phyloP scores from a whole-genome alignment of 1,284 basidiomycete species.

The Apiotrichum gracile region DNA sequence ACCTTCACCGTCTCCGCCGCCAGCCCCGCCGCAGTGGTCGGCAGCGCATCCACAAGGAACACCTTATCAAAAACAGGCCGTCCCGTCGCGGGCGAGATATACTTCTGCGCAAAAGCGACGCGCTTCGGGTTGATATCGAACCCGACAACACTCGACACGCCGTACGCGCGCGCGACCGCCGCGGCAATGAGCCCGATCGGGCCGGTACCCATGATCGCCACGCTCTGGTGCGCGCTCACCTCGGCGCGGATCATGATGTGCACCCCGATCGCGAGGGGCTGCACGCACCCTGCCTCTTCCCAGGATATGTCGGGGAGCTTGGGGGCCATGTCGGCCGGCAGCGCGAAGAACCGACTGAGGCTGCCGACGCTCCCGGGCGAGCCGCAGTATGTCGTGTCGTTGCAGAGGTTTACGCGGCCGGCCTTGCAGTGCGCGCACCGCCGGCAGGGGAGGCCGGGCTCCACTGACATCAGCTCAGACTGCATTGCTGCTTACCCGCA shows the following conservation, averaged over 20 bases:
- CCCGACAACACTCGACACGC: slow-evolving; percentile 40
- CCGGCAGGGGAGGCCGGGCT: slow-evolving; percentile 54
- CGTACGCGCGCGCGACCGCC: slow-evolving; percentile 51
- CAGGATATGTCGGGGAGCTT: slow-evolving; percentile 47
- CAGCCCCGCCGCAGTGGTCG: slow-evolving; percentile 4
- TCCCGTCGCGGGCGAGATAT: slow-evolving; percentile 47
- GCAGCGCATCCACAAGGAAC: slow-evolving; percentile 27
- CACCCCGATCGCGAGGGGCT: slow-evolving; percentile 65
- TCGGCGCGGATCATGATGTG: slow-evolving; percentile 40
- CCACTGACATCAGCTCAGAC: slow-evolving; percentile 43
- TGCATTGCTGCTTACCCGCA: slow-evolving; percentile 34
- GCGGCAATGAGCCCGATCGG: slow-evolving; percentile 50
- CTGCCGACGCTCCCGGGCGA: slow-evolving; percentile 39
- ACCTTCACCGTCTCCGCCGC: background rate
- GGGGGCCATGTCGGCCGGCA: slow-evolving; percentile 45
- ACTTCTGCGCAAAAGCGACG: slow-evolving; percentile 77
- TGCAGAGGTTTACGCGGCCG: slow-evolving; percentile 63
- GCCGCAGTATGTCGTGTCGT: slow-evolving; percentile 39
- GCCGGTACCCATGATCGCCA: slow-evolving; percentile 45
- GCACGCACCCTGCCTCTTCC: slow-evolving; percentile 60
- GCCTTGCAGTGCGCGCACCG: slow-evolving; percentile 51
- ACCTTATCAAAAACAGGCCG: slow-evolving; percentile 40
- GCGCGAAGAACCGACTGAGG: slow-evolving; percentile 35
- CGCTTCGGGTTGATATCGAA: slow-evolving; percentile 69
- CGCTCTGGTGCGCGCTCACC: slow-evolving; percentile 36